Evolutionary conservation across 2,329 filamentous ascomycete genomes (phyloP), one percentile per base, ranked within the genome.

Genomic region (Helminthosporium solani): DNA sequence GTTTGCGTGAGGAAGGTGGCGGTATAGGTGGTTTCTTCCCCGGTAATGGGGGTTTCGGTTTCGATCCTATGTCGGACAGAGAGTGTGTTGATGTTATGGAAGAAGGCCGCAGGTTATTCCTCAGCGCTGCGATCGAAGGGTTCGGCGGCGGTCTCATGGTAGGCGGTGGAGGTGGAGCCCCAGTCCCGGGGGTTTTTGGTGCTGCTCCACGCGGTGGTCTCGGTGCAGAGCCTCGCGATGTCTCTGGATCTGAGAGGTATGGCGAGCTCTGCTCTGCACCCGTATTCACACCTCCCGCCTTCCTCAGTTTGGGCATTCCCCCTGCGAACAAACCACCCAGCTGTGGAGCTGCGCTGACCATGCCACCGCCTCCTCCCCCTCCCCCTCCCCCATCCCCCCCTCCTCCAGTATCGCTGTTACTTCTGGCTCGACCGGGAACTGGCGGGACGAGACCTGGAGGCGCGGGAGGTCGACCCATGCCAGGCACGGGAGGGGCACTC

Each of bases 261-360:
- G 88, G 84, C 25, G 89, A 82, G 54, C 84, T 84, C 52, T 76
- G 77, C 56, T 80, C 83, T 55, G 86, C 87, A 31, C 73, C 73
- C 33, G 76, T 76, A 42, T 75, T 73, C 25, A 78, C 69, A 38
- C 88, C 91, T 45, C 90, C 87, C 2, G 85, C 81, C 75, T 95
- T 96, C 69, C 88, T 88, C 63, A 99, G 70, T 74, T 96, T 97
- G 2, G 94, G 94, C 82, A 97, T 97, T 30, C 92, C 94, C 28
- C 90, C 91, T 1, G 88, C 90, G 65, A 99, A 96, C 20, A 99
- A 71, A 1, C 94, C 94, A 23, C 78, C 92, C 9, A 97, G 71
- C 67, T 96, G 92, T 9, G 90, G 90, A 38, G 88, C 54, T 12
- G 61, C 60, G 31, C 47, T 50, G 18, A 54, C 52, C 36, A 59